Base-by-base conservation (phyloP, 371 early-diverging fungal species). In the Mortierella sp. region DNA sequence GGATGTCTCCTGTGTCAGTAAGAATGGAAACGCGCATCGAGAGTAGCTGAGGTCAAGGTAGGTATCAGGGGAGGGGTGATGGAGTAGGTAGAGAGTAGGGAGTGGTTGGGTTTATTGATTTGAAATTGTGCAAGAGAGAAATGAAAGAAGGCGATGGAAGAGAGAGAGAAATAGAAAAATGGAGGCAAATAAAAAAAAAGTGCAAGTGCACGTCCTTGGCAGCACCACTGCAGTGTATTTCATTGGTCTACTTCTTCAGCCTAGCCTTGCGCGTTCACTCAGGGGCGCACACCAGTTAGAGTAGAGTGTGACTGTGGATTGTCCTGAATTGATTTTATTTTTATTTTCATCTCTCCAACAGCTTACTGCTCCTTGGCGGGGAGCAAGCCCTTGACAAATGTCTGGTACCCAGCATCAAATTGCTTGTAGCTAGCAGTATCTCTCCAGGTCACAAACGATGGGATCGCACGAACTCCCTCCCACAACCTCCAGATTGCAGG, bases 11-110 rank as follows among this genome's bases (percentile, higher is more conserved):
- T 18, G 80, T 76, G 64, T 92, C 91, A 16, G 90, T 90, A 14
- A 92, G 91, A 30, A 94, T 86, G 51, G 89, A 87, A 14, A 93
- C 70, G 67, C 88, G 78, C 93, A 93, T 93, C 26, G 62, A 54
- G 28, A n/a, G n/a, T 22, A 6, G n/a, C 20, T n/a, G 12, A 26
- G 58, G 32, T 5, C 47, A 5, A 12, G 45, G 39, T 37, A 32
- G 52, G 58, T 43, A 43, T 43, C 1, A n/a, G 39, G 24, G 59
- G 28, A 58, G 32, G 18, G 47, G 24, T 8, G 54, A 39, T 59
- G 28, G 20, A 63, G 11, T 55, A 57, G 58, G 58, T 32, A 51
- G 54, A 67, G 66, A 37, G 65, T 37, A 63, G 20, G 35, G 22
- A 54, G 22, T 24, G 30, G 57, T 57, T 16, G 8, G 30, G 24